phyloP scores from a whole-genome alignment of 2,329 filamentous ascomycete species.

The Zarea fungicola region DNA sequence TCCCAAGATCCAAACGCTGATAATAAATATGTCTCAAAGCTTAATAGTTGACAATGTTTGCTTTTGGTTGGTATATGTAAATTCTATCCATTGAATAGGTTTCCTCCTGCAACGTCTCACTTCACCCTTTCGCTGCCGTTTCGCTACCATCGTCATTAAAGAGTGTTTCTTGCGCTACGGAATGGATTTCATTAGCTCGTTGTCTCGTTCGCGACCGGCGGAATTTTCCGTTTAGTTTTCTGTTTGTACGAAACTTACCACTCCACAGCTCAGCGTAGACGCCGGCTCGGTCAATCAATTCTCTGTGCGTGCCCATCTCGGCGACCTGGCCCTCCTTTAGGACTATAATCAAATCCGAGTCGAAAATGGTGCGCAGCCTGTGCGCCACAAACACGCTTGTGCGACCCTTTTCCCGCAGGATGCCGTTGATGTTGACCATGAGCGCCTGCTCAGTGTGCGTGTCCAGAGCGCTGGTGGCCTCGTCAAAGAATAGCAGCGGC shows the following conservation, averaged over 20 bases:
- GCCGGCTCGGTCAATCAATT: constrained; percentile 72
- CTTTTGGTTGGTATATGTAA: too few relatives aligned
- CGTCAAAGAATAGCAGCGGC: constrained; percentile 87
- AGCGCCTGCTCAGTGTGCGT: constrained; percentile 90
- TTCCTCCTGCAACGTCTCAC: constrained; percentile 27
- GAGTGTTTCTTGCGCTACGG: constrained; percentile 59
- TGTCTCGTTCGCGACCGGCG: not conserved
- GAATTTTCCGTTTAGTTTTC: not conserved
- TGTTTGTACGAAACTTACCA: constrained; percentile 47
- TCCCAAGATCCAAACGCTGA: too few relatives aligned
- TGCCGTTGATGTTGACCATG: constrained; percentile 87
- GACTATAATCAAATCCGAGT: constrained; percentile 90
- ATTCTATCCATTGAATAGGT: too few relatives aligned
- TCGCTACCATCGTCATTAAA: constrained; percentile 44
- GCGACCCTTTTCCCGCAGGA: constrained; percentile 78
- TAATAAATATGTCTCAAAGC: too few relatives aligned
- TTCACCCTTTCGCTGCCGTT: not conserved
- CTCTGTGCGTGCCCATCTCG: constrained; percentile 81
- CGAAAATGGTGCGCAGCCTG: constrained; percentile 85
- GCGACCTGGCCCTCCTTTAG: constrained; percentile 78
- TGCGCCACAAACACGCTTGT: constrained; percentile 97
- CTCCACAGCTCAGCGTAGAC: constrained; percentile 90
- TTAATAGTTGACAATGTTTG: too few relatives aligned
- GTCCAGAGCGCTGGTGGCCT: constrained; percentile 87
- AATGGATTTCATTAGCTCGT: constrained; percentile 16